Conservation (phyloP, 2,329 filamentous ascomycete species). For the Ophiosphaerella korrae region DNA sequence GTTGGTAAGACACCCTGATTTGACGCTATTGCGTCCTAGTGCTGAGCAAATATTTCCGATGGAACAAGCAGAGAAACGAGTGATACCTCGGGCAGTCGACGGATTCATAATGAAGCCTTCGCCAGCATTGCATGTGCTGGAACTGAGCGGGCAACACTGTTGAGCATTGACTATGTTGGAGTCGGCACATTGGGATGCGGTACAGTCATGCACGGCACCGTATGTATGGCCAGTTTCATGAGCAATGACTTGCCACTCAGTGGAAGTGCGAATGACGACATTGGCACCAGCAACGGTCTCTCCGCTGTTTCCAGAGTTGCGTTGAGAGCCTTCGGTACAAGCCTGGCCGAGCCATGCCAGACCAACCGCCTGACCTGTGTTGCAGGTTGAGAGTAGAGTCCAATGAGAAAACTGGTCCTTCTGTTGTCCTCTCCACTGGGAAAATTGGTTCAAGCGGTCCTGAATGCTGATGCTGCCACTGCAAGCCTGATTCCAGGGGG, state of each 20-base stretch:
- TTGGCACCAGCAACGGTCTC: constrained; percentile 86
- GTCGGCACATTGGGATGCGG: constrained; percentile 67
- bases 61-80: constrained; percentile 82
- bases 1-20: constrained; percentile 76
- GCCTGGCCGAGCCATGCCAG: constrained; percentile 92
- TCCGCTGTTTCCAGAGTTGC: constrained; percentile 52
- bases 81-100: constrained; percentile 74
- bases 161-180: constrained; percentile 63
- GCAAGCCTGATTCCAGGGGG: constrained; percentile 86
- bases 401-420: constrained; percentile 88
- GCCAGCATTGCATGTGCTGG: constrained; percentile 71
- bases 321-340: constrained; percentile 66
- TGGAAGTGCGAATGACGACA: constrained; percentile 80
- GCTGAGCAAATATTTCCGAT: constrained; percentile 94
- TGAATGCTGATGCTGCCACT: constrained; percentile 66
- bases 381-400: constrained; percentile 84
- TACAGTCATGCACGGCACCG: constrained; percentile 94
- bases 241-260: constrained; percentile 94
- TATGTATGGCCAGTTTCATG: constrained; percentile 95
- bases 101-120: constrained; percentile 96
- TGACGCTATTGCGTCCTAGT: constrained; percentile 76
- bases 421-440: constrained; percentile 79
- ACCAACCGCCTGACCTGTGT: constrained; percentile 82
- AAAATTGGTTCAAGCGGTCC: constrained; percentile 84
- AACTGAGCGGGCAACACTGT: constrained; percentile 80